Conservation (phyloP, 495 filamentous ascomycete genomes). For the Amorphotheca resinae region DNA sequence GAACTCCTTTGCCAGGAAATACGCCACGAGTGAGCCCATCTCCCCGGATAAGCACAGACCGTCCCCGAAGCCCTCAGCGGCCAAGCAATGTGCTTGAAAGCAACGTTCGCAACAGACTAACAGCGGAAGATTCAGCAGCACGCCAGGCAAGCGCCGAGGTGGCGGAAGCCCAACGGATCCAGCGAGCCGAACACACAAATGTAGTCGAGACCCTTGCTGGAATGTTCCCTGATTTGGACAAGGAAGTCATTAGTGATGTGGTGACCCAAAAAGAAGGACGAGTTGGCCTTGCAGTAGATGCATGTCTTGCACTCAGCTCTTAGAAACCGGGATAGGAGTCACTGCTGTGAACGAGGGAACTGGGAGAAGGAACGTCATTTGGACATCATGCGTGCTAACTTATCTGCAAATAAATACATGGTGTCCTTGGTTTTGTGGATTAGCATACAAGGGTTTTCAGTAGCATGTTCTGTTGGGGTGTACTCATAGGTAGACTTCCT, state of each 20-base stretch:
- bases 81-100: constrained; percentile 20
- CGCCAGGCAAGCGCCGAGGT: constrained; percentile 86
- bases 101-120: constrained; percentile 33
- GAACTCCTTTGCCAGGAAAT: constrained; percentile 43
- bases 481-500: no score
- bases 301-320: constrained; percentile 67
- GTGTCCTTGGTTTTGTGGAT: neutral
- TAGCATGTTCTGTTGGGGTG: no score
- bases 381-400: no score
- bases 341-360: no score
- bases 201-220: constrained; percentile 84
- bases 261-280: constrained; percentile 84
- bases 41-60: constrained; percentile 32
- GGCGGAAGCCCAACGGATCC: constrained; percentile 77
- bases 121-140: constrained; percentile 83
- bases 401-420: neutral
- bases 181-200: constrained; percentile 72
- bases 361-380: neutral
- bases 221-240: constrained; percentile 89
- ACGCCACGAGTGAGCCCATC: constrained; percentile 48
- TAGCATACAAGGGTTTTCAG: no score
- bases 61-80: constrained; percentile 23
- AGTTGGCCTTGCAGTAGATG: constrained; percentile 82
- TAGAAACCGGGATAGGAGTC: constrained; percentile 2
- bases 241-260: constrained; percentile 87